A percentile compares a stretch with the other conserved stretches of the same genome.
phyloP scores from a whole-genome alignment of 1,284 basidiomycete species.

The Ceraceosorus guamensis region DNA sequence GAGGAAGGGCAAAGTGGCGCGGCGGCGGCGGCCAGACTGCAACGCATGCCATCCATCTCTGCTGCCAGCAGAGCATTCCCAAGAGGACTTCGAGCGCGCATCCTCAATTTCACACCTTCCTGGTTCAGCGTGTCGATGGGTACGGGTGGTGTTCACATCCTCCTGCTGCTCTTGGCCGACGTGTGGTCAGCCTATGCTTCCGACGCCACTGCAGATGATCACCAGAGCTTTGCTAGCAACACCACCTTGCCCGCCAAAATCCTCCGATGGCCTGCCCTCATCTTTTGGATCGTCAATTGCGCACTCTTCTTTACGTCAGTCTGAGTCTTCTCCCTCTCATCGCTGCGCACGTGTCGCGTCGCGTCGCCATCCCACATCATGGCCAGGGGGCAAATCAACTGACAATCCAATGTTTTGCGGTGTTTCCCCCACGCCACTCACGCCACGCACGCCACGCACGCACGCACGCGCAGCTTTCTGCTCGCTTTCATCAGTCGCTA shows the following conservation, averaged over 20 bases:
- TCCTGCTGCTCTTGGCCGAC: conserved; percentile 21
- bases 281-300: conserved; percentile 2
- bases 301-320: conserved; percentile 1
- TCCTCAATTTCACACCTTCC: conserved; percentile 32
- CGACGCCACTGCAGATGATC: neutral
- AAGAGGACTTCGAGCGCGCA: too few species aligned
- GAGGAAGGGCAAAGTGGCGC: too few species aligned
- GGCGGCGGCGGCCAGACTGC: too few species aligned
- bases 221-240: too few species aligned
- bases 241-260: conserved; percentile 1
- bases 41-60: too few species aligned
- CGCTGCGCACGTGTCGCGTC: too few species aligned
- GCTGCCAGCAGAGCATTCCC: too few species aligned
- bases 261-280: conserved; percentile 4
- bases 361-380: too few species aligned
- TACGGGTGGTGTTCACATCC: conserved; percentile 27
- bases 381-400: too few species aligned
- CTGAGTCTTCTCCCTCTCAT: too few species aligned
- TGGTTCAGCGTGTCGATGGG: conserved; percentile 39
- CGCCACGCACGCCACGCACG: neutral
- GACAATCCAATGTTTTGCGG: too few species aligned
- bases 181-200: neutral
- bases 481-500: neutral
- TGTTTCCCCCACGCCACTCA: too few species aligned
- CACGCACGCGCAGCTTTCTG: conserved; percentile 8